A percentile compares a stretch with the other conserved stretches of the same genome.
Evolutionary conservation across 192 early-diverging fungal genomes (phyloP).

Genomic region (Entomortierella chlamydospora): DNA sequence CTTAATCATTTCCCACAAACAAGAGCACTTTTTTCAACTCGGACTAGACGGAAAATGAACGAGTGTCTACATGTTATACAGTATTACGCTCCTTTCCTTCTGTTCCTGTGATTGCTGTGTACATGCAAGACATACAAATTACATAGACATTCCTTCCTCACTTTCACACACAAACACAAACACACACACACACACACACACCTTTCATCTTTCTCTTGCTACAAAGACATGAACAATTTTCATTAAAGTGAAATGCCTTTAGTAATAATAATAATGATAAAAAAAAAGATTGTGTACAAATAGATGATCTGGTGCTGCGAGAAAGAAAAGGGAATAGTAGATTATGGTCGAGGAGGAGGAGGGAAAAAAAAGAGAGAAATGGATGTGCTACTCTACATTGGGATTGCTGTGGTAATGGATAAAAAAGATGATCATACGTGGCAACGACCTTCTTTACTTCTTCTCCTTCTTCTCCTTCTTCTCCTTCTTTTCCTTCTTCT

Average conservation of each 20-base stretch:
- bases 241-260: background rate
- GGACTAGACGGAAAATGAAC: no score
- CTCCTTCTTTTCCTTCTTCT: slow-evolving; percentile 46
- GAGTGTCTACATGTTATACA: no score
- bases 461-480: slow-evolving; percentile 44
- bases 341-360: background rate
- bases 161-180: no score
- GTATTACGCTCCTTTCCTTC: no score
- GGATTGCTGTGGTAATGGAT: slow-evolving; percentile 4
- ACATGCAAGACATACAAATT: no score
- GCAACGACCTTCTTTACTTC: slow-evolving; percentile 12
- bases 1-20: no score
- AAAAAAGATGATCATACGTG: background rate
- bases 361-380: background rate
- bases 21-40: no score
- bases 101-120: no score
- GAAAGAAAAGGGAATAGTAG: background rate
- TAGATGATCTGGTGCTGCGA: background rate
- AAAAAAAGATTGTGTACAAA: background rate
- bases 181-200: no score
- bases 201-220: no score
- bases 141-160: no score
- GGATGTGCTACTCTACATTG: slow-evolving; percentile 12
- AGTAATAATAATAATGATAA: background rate
- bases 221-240: no score